Conservation (phyloP, 2,329 filamentous ascomycete species). For the Epichloe sylvatica region DNA sequence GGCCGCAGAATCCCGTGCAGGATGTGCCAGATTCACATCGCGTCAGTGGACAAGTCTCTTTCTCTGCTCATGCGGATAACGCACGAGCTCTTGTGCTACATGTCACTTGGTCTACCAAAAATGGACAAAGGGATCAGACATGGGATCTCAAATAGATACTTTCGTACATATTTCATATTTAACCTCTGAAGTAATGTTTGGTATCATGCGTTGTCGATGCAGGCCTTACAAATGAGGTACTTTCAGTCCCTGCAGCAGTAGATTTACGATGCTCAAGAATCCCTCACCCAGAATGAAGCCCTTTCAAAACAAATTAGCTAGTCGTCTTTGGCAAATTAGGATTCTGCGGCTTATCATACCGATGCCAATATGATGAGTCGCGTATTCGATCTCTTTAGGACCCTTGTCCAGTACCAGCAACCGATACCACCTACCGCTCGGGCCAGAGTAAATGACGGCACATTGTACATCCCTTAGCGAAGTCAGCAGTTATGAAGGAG, state of each 20-base stretch:
- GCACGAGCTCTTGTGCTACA: constrained; percentile 54
- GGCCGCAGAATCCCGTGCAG: constrained; percentile 36
- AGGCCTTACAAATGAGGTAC: constrained; percentile 54
- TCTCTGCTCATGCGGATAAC: constrained; percentile 54
- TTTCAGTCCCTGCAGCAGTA: constrained; percentile 61
- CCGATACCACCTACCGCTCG: constrained; percentile 63
- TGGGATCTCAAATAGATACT: constrained; percentile 34
- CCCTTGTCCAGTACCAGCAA: constrained; percentile 63
- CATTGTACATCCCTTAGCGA: constrained; percentile 77
- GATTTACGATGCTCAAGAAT: constrained; percentile 78
- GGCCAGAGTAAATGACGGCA: constrained; percentile 87
- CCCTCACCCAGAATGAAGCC: constrained; percentile 90
- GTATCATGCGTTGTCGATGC: background rate
- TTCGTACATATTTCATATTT: background rate
- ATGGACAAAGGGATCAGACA: constrained; percentile 29
- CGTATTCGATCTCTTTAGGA: constrained; percentile 44
- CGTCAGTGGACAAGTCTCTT: constrained; percentile 55
- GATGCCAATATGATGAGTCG: constrained; percentile 78
- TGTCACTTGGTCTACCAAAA: constrained; percentile 43
- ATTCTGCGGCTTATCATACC: constrained; percentile 23
- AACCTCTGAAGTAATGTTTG: background rate
- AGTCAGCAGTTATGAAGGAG: background rate
- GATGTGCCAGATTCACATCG: constrained; percentile 39
- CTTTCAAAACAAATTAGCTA: constrained; percentile 23
- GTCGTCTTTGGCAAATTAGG: background rate